phyloP scores from a whole-genome alignment of 495 filamentous ascomycete species.

The Bathelium albidoporum region DNA sequence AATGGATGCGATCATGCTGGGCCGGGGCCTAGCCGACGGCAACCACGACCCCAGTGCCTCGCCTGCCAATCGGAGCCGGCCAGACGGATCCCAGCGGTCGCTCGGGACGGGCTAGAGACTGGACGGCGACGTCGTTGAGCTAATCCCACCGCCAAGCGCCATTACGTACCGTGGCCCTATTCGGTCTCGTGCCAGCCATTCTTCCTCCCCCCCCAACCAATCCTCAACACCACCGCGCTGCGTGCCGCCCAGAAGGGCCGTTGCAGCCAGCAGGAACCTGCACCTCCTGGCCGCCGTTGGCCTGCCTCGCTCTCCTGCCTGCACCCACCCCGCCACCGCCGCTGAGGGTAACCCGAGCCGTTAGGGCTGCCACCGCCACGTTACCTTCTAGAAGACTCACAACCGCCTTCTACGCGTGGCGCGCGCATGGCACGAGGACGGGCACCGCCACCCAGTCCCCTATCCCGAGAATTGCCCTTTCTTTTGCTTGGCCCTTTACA shows the following conservation, averaged over 20 bases:
- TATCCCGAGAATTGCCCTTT: background rate
- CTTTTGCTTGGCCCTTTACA: too few species aligned
- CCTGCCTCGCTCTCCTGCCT: background rate
- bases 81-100: background rate
- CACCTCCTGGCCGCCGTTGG: background rate
- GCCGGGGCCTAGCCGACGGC: background rate
- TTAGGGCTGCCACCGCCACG: background rate
- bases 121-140: background rate
- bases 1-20: slow-evolving; percentile 5
- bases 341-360: slow-evolving; percentile 1
- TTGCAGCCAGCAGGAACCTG: background rate
- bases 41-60: background rate
- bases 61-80: background rate
- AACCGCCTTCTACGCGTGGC: background rate
- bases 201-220: background rate
- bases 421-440: background rate
- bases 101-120: background rate
- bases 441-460: background rate
- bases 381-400: background rate
- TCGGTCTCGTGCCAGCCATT: background rate
- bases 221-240: background rate
- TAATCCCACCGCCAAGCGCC: background rate
- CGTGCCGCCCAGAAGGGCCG: background rate
- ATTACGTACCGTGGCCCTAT: background rate
- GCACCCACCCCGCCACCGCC: background rate